Base-by-base conservation (phyloP, 2,329 filamentous ascomycete genomes). In the Diaporthe sp. region DNA sequence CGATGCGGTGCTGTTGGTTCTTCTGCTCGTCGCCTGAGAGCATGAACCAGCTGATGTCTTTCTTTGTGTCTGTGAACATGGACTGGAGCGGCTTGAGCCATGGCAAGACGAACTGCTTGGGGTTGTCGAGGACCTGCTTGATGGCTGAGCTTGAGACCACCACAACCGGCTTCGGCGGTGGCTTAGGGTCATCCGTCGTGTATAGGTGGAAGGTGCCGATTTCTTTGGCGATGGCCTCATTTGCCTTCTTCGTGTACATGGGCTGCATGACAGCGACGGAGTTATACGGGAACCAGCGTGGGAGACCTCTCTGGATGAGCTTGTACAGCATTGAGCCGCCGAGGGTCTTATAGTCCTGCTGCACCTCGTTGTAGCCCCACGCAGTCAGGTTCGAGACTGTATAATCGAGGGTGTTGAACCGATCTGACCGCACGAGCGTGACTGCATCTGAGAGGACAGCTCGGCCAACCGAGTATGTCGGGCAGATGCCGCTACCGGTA, bases 331-430 rank as follows among this genome's bases (percentile, higher is more conserved):
- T 70, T 22, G 65, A 70, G 44, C 73, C 73, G 2, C 65, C 73
- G 19, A 70, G 65, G 17, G 70, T 60, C n/a, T 75, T 58, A 19
- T 49, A 44, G 19, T 75, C 73, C n/a, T 65, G 70, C n/a, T 49
- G 57, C 12, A 62, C 73, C 57, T 75, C 73, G 2, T 75, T 71
- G 25, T 71, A 71, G 17, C 92, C 92, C 91, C 91, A 94, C 81
- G 92, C 93, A 3, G 92, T 94, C 67, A 94, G 82, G 78, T 90
- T 92, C 49, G 87, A 87, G 0, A 92, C 80, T 2, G 90, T 88
- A 78, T 89, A 92, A 80, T 93, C 91, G 7, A 83, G 79, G 0
- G 92, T 93, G 82, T 92, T 92, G 83, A 92, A 92, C 22, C 92
- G 86, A 78, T 94, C 92, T 12, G 90, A 90, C 28, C 91, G 88